Evolutionary conservation across 1,284 basidiomycete genomes (phyloP).

Genomic region (Heterobasidion annosum): DNA sequence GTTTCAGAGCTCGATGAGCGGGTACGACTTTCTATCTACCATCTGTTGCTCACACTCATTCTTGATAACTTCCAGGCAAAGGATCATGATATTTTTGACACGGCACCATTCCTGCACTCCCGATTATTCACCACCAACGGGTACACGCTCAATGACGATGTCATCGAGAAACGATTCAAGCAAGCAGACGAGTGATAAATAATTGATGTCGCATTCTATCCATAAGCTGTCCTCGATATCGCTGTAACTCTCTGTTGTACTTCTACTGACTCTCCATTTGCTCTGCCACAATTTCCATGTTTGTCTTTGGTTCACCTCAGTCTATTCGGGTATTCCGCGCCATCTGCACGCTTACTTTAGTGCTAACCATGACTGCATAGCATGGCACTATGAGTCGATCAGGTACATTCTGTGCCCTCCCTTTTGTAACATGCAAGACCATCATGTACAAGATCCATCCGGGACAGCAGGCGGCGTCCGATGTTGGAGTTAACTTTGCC

Average conservation of each 20-base stretch:
- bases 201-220: not conserved
- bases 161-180: slow-evolving; percentile 65
- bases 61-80: slow-evolving; percentile 52
- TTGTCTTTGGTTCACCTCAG: not conserved
- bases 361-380: too few species aligned
- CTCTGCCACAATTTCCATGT: not conserved
- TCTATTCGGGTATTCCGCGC: too few species aligned
- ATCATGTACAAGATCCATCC: too few species aligned
- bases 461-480: too few species aligned
- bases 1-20: slow-evolving; percentile 75
- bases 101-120: slow-evolving; percentile 77
- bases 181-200: slow-evolving; percentile 10
- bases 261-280: too few species aligned
- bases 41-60: not conserved
- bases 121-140: slow-evolving; percentile 88
- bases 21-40: slow-evolving; percentile 33
- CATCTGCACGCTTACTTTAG: too few species aligned
- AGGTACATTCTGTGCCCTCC: too few species aligned
- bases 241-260: too few species aligned
- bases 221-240: too few species aligned
- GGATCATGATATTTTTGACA: slow-evolving; percentile 92
- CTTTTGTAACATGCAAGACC: too few species aligned
- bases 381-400: too few species aligned
- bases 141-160: slow-evolving; percentile 61
- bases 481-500: too few species aligned